Evolutionary conservation across 176 grass and related monocot genomes (phyloP).

Genomic region (Oryza australiensis): DNA sequence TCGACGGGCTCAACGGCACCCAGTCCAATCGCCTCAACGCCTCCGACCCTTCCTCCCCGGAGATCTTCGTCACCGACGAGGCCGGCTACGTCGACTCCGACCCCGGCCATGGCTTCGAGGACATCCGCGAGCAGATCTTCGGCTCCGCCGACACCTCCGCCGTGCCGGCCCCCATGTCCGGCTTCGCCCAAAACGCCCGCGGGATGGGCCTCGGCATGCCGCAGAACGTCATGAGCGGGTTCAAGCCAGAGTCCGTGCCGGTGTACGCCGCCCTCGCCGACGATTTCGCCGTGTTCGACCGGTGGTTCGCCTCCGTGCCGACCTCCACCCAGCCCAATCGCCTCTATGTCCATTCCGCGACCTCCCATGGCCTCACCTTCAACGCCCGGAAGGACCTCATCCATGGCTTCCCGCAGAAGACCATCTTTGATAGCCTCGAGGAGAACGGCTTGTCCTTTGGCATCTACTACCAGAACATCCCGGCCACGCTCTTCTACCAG

Average conservation of each 20-base stretch:
- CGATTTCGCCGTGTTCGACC: conserved; percentile 77
- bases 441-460: conserved; percentile 75
- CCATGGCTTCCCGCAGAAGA: conserved; percentile 91
- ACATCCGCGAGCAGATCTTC: conserved; percentile 97
- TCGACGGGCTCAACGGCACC: conserved; percentile 79
- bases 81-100: conserved; percentile 90
- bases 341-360: conserved; percentile 91
- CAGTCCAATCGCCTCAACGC: conserved; percentile 92
- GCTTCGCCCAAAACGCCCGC: conserved; percentile 86
- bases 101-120: conserved; percentile 95
- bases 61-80: conserved; percentile 79
- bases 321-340: conserved; percentile 91
- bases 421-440: conserved; percentile 87
- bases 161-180: conserved; percentile 66
- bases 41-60: conserved; percentile 66
- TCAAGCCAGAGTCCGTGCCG: conserved; percentile 66
- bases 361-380: conserved; percentile 81
- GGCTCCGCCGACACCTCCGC: conserved; percentile 76
- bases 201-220: conserved; percentile 76
- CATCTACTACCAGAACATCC: conserved; percentile 96
- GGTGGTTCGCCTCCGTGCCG: conserved; percentile 92
- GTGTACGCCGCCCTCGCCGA: conserved; percentile 64
- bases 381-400: conserved; percentile 95
- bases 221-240: conserved; percentile 89
- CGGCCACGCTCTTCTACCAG: conserved; percentile 80